A percentile compares a stretch with the other conserved stretches of the same genome.
Evolutionary conservation across 371 early-diverging fungal genomes (phyloP).

Genomic region (Apophysomyces sp.): DNA sequence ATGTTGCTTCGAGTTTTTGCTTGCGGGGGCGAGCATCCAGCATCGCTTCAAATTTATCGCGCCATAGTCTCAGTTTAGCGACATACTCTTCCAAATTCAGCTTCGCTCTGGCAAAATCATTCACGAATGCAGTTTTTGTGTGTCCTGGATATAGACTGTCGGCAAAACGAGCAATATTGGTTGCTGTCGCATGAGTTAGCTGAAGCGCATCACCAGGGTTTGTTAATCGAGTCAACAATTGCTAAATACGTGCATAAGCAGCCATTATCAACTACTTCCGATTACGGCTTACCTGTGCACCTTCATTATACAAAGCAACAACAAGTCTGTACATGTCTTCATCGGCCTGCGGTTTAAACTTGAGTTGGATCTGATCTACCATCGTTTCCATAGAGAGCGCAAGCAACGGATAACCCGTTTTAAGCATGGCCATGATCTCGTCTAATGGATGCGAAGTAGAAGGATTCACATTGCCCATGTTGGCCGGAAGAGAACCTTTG

Average conservation of each 20-base stretch:
- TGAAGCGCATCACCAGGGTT: constrained; percentile 64
- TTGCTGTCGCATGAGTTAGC: constrained; percentile 73
- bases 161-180: constrained; percentile 84
- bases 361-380: constrained; percentile 93
- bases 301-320: constrained; percentile 86
- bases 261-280: neutral
- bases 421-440: constrained; percentile 94
- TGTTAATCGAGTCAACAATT: constrained; percentile 62
- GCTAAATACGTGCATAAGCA: constrained; percentile 32
- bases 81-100: constrained; percentile 82
- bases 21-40: constrained; percentile 80
- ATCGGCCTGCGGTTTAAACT: constrained; percentile 90
- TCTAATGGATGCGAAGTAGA: constrained; percentile 72
- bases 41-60: constrained; percentile 85
- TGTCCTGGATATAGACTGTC: constrained; percentile 79
- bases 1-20: constrained; percentile 82
- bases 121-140: constrained; percentile 81
- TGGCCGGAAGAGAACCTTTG: constrained; percentile 17
- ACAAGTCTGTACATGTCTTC: constrained; percentile 96
- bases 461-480: neutral
- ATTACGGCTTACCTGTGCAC: constrained; percentile 70
- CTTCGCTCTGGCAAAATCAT: constrained; percentile 83
- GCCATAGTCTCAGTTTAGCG: constrained; percentile 81
- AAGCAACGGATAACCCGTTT: constrained; percentile 93
- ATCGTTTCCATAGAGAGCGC: constrained; percentile 96